phyloP scores from a whole-genome alignment of 179 eudicot genomes.

The Carnegiea gigantea region DNA sequence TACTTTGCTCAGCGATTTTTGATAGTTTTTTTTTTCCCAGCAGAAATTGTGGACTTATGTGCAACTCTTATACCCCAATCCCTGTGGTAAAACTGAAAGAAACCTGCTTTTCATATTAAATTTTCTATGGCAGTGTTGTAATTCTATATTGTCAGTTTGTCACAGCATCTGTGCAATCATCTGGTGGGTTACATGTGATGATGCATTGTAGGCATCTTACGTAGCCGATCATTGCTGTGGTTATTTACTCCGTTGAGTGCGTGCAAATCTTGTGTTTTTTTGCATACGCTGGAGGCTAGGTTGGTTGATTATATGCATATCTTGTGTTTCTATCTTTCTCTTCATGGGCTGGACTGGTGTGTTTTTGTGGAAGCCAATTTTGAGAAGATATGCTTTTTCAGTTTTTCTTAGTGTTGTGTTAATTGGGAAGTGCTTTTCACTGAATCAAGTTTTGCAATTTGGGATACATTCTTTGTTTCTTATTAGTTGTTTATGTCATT shows the following conservation, averaged over 20 bases:
- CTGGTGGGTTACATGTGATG: background rate
- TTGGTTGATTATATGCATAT: too few species aligned
- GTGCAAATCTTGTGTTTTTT: background rate
- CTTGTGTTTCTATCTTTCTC: background rate
- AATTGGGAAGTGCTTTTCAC: background rate
- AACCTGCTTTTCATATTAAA: background rate
- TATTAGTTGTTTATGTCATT: background rate
- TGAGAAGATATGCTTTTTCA: too few species aligned
- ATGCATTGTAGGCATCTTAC: background rate
- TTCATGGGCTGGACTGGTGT: background rate
- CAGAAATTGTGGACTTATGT: background rate
- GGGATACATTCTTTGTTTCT: background rate
- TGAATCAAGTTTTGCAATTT: background rate
- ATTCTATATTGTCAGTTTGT: background rate
- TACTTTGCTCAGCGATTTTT: slow-evolving; percentile 12
- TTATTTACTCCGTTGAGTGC: background rate
- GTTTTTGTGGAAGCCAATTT: too few species aligned
- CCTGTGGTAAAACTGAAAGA: slow-evolving; percentile 1
- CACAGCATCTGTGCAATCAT: background rate
- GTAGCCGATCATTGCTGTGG: background rate
- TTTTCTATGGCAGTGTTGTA: background rate
- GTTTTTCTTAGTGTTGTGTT: background rate
- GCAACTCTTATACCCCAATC: background rate
- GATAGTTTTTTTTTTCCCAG: background rate
- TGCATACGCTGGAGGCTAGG: too few species aligned